phyloP scores from a whole-genome alignment of 257 asterid genomes.

The Jaltomata sinuosa region DNA sequence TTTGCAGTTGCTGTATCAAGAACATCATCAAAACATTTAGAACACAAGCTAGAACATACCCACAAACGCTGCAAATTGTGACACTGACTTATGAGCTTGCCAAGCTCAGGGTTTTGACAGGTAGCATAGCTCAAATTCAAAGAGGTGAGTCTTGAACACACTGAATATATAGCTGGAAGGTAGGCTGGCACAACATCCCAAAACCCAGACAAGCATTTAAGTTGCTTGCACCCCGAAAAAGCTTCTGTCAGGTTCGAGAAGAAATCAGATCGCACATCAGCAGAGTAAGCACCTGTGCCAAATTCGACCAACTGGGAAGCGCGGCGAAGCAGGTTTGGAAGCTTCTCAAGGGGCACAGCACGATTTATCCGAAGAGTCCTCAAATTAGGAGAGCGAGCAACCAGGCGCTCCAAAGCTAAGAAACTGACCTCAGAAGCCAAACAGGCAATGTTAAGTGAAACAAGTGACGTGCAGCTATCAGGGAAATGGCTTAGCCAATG shows the following conservation, averaged over 20 bases:
- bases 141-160: conserved; percentile 60
- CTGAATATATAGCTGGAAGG: conserved; percentile 67
- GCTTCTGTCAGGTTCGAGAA: conserved; percentile 56
- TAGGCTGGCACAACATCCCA: conserved; percentile 90
- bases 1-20: not conserved
- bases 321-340: conserved; percentile 41
- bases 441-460: conserved; percentile 61
- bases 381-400: conserved; percentile 53
- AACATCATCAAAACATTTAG: not conserved
- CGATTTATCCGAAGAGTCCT: conserved; percentile 57
- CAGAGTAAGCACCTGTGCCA: conserved; percentile 57
- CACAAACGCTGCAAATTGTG: conserved; percentile 68
- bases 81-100: conserved; percentile 64
- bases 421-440: conserved; percentile 48
- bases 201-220: conserved; percentile 73
- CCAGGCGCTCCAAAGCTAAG: conserved; percentile 56
- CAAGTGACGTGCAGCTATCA: conserved; percentile 44
- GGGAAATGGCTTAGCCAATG: conserved; percentile 74
- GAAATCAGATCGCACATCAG: conserved; percentile 43
- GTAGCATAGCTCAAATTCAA: conserved; percentile 78
- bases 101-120: conserved; percentile 57
- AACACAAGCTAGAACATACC: conserved; percentile 38
- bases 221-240: conserved; percentile 63
- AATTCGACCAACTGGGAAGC: conserved; percentile 61
- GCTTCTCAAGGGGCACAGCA: conserved; percentile 63